phyloP scores from a whole-genome alignment of 2,329 filamentous ascomycete species.

The Penicillium sp. region DNA sequence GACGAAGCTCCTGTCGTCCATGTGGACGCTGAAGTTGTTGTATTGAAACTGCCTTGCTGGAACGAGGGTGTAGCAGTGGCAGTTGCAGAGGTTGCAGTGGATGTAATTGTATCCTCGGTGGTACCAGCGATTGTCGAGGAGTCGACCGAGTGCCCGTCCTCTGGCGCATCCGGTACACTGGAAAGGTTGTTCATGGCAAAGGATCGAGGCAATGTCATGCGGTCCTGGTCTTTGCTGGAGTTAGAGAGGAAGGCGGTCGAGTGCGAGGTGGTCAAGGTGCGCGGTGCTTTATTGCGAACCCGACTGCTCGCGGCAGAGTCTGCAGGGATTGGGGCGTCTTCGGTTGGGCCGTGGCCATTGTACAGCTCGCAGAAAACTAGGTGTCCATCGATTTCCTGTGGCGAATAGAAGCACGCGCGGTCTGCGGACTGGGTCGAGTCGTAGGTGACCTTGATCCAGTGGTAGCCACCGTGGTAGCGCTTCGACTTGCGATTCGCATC shows the following conservation, averaged over 20 bases:
- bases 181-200: conserved; percentile 41
- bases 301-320: conserved; percentile 30
- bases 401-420: conserved; percentile 66
- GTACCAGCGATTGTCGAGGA: conserved; percentile 42
- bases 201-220: conserved; percentile 41
- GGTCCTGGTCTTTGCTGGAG: conserved; percentile 30
- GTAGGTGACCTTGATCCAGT: conserved; percentile 90
- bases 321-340: conserved; percentile 63
- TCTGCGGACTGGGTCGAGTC: conserved; percentile 71
- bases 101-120: conserved; percentile 40
- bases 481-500: conserved; percentile 78
- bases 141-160: conserved; percentile 32
- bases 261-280: conserved; percentile 37
- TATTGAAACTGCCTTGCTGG: background rate
- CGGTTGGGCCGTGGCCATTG: conserved; percentile 60
- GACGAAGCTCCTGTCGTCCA: conserved; percentile 18
- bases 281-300: conserved; percentile 29
- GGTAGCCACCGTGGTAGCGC: conserved; percentile 74
- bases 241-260: conserved; percentile 34
- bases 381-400: conserved; percentile 68
- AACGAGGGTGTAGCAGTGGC: conserved; percentile 19
- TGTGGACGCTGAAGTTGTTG: background rate
- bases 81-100: conserved; percentile 17
- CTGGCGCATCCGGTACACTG: conserved; percentile 23
- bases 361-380: conserved; percentile 70